Conservation (phyloP, 331 rosid genomes). For the Malus hybrid region DNA sequence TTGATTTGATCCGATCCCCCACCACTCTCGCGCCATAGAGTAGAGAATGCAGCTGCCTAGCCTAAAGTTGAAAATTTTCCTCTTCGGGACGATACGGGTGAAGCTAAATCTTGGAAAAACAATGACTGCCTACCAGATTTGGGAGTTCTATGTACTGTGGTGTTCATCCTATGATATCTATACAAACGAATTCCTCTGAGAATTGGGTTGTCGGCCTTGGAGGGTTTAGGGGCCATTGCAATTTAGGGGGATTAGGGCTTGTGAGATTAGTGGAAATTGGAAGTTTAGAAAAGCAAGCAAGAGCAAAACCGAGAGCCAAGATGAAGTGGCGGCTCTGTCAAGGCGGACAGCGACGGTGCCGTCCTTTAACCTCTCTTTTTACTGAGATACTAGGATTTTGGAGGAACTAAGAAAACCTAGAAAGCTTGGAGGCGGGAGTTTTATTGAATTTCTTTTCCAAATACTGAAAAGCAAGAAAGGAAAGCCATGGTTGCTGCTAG, state of each 20-base stretch:
- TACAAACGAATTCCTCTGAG: conserved; percentile 20
- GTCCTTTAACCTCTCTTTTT: conserved; percentile 62
- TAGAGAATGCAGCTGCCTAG: conserved; percentile 74
- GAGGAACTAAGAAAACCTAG: conserved; percentile 7
- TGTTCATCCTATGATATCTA: conserved; percentile 40
- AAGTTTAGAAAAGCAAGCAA: neutral
- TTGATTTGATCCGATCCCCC: conserved; percentile 36
- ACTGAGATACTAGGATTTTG: neutral
- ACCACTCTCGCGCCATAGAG: conserved; percentile 75
- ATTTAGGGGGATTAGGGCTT: neutral
- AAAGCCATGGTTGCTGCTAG: too few species aligned
- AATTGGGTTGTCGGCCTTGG: conserved; percentile 64
- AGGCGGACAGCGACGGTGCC: conserved; percentile 81
- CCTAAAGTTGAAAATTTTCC: conserved; percentile 79
- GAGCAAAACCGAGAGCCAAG: conserved; percentile 80
- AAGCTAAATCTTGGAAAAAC: conserved; percentile 88
- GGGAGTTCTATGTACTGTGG: conserved; percentile 61
- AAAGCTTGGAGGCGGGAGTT: neutral
- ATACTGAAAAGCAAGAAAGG: neutral
- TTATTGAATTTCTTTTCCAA: neutral
- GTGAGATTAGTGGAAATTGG: neutral
- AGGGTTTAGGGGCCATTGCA: conserved; percentile 36
- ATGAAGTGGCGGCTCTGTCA: conserved; percentile 44
- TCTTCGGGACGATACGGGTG: conserved; percentile 68
- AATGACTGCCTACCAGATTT: conserved; percentile 72